These are phyloP conservation scores for Asterochloris erici DNA, from an alignment of 139 green algal species.

Conservation along the genomic window DNA sequence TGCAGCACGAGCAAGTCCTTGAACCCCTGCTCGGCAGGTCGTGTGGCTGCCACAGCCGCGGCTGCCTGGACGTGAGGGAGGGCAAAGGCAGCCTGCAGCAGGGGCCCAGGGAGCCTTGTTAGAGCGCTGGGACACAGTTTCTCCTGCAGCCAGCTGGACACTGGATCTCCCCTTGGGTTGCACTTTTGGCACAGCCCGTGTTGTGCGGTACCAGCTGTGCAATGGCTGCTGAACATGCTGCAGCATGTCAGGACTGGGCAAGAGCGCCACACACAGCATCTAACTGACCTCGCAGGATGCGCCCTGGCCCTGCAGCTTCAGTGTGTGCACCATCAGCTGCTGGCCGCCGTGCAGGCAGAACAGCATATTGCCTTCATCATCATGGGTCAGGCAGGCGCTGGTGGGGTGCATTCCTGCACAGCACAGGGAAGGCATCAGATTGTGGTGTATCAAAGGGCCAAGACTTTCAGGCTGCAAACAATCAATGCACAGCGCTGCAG, in stretches of 20 bases:
- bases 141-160: no score
- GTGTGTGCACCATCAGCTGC: neutral
- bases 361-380: slow-evolving; percentile 34
- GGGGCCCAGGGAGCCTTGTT: neutral
- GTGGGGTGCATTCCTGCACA: neutral
- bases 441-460: no score
- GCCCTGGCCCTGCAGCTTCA: neutral
- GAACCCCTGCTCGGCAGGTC: neutral
- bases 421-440: no score
- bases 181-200: no score
- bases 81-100: slow-evolving; percentile 38
- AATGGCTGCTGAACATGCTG: neutral
- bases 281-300: neutral
- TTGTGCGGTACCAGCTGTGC: no score
- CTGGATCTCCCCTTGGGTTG: no score
- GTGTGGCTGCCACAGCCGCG: slow-evolving; percentile 35
- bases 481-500: no score
- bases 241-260: neutral
- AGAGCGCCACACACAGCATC: neutral
- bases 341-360: slow-evolving; percentile 40
- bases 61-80: slow-evolving; percentile 32
- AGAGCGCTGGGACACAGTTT: neutral
- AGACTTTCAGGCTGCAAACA: no score
- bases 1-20: slow-evolving; percentile 59
- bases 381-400: slow-evolving; percentile 34